Evolutionary conservation across 1,284 basidiomycete species (phyloP).

Genomic region (Papiliotrema nemorosa): DNA sequence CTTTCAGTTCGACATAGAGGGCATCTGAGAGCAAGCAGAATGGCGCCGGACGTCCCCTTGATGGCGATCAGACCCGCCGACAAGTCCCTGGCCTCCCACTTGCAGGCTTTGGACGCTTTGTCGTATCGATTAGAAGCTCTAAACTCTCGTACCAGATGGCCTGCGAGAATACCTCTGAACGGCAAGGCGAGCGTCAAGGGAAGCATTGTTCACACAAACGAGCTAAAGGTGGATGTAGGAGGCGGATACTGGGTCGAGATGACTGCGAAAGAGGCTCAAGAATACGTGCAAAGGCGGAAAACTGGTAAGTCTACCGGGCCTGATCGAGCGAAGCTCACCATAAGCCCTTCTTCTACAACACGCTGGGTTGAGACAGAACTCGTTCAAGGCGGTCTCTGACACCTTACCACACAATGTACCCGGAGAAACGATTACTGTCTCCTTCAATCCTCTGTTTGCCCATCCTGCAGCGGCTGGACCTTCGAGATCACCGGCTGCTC

Average conservation of each 20-base stretch:
- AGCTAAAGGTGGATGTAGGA: conserved; percentile 35
- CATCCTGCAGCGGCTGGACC: conserved; percentile 1
- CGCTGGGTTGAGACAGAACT: neutral
- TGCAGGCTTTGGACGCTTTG: conserved; percentile 29
- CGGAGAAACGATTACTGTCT: conserved; percentile 1
- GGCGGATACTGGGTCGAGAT: conserved; percentile 41
- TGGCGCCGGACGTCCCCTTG: neutral
- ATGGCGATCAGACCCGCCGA: conserved; percentile 11
- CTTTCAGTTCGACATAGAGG: too few relatives aligned
- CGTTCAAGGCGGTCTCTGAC: neutral
- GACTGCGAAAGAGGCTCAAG: conserved; percentile 35
- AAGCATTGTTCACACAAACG: conserved; percentile 31
- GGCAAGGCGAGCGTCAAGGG: conserved; percentile 35
- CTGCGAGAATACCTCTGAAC: conserved; percentile 32
- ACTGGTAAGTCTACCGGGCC: conserved; percentile 17
- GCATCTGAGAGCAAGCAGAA: too few relatives aligned
- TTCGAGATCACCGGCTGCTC: neutral
- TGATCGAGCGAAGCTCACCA: neutral
- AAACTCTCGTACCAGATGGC: conserved; percentile 20
- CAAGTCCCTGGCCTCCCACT: conserved; percentile 25
- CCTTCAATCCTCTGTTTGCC: conserved; percentile 12
- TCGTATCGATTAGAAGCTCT: conserved; percentile 23
- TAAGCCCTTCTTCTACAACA: conserved; percentile 2
- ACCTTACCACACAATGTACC: conserved; percentile 1
- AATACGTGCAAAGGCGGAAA: conserved; percentile 31